Conservation (phyloP, 306 rosid species). For the Malus sieversii region DNA sequence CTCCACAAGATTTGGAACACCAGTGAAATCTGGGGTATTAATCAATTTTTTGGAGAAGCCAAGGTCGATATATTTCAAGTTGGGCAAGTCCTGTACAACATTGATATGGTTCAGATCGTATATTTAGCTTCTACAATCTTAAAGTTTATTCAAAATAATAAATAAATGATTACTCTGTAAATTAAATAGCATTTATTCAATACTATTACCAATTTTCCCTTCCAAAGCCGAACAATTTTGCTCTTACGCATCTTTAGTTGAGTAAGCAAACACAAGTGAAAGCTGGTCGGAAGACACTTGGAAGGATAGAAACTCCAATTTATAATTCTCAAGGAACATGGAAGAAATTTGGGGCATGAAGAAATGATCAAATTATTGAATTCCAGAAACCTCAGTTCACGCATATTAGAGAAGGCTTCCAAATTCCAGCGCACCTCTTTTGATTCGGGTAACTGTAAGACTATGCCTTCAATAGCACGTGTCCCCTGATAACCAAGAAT, state of each 20-base stretch:
- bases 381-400: not conserved
- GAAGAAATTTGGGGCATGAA: constrained; percentile 1
- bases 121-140: not conserved
- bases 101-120: not conserved
- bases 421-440: constrained; percentile 16
- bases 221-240: constrained; percentile 10
- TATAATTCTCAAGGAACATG: not conserved
- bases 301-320: constrained; percentile 7
- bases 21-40: constrained; percentile 8
- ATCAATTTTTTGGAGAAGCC: not conserved
- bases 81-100: not conserved
- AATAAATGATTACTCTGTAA: too few species aligned
- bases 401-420: constrained; percentile 3
- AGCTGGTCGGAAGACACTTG: not conserved
- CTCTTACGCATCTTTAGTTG: not conserved
- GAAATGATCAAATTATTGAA: not conserved
- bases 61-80: constrained; percentile 5
- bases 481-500: not conserved
- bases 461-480: not conserved
- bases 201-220: not conserved
- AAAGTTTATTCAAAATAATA: not conserved
- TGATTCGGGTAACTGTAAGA: not conserved
- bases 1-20: not conserved
- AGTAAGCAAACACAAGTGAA: not conserved
- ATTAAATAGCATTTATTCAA: too few species aligned